These are phyloP conservation scores for Rhodocollybia butyracea DNA, from an alignment of 768 basidiomycete genomes.

Conservation along the genomic window DNA sequence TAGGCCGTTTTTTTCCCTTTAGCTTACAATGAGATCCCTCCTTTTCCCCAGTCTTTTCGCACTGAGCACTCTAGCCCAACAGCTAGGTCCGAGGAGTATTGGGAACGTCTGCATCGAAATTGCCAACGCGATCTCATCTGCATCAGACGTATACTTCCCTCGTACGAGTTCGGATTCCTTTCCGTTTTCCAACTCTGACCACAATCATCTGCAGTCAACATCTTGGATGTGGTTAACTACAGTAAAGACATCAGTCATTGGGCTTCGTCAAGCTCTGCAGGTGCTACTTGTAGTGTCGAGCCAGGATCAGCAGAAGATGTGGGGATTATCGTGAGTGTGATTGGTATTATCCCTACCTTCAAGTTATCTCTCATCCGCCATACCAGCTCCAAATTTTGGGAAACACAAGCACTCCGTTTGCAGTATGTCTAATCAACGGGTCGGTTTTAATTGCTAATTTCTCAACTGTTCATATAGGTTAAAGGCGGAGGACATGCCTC, in stretches of 20 bases:
- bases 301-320: slow-evolving; percentile 54
- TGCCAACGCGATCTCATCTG: slow-evolving; percentile 32
- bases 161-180: slow-evolving; percentile 21
- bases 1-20: background rate
- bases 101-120: slow-evolving; percentile 34
- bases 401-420: slow-evolving; percentile 12
- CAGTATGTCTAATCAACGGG: background rate
- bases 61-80: background rate
- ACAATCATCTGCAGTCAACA: background rate
- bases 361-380: background rate
- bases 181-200: background rate
- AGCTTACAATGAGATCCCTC: background rate
- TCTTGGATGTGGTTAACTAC: slow-evolving; percentile 31
- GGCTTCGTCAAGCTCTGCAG: slow-evolving; percentile 45
- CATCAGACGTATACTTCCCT: slow-evolving; percentile 43
- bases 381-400: background rate
- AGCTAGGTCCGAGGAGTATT: background rate
- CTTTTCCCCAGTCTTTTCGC: background rate
- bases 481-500: slow-evolving; percentile 61
- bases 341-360: background rate
- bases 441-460: background rate
- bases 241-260: slow-evolving; percentile 44
- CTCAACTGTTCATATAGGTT: slow-evolving; percentile 35
- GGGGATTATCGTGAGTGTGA: slow-evolving; percentile 39
- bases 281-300: slow-evolving; percentile 52